Evolutionary conservation across 495 filamentous ascomycete genomes (phyloP).

Genomic region (Darksidea phi): DNA sequence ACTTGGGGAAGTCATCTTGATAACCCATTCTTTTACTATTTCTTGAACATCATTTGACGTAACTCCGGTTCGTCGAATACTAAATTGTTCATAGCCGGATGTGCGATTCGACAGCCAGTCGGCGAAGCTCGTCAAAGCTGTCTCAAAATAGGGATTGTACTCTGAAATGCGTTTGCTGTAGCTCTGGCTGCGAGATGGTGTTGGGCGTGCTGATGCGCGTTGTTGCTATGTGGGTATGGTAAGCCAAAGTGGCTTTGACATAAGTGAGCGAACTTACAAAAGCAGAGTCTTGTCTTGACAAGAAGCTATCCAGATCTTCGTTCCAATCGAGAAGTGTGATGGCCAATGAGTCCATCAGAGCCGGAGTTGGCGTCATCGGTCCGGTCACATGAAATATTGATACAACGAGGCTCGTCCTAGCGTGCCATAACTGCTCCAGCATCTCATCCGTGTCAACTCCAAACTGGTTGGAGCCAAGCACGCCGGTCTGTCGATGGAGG

Average conservation of each 20-base stretch:
- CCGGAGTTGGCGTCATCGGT: conserved; percentile 23
- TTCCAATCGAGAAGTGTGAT: conserved; percentile 29
- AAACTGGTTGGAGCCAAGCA: conserved; percentile 6
- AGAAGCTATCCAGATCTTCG: conserved; percentile 28
- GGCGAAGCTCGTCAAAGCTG: conserved; percentile 10
- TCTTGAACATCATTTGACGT: conserved; percentile 16
- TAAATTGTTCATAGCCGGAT: conserved; percentile 20
- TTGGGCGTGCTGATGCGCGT: not conserved
- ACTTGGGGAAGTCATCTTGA: conserved; percentile 15
- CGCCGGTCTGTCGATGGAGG: conserved; percentile 20
- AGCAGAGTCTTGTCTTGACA: conserved; percentile 24
- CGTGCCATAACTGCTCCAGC: conserved; percentile 23
- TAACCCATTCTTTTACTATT: conserved; percentile 28
- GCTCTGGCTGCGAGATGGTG: conserved; percentile 1
- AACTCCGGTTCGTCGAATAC: conserved; percentile 7
- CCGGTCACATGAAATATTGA: conserved; percentile 27
- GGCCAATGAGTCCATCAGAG: conserved; percentile 25
- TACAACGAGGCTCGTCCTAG: conserved; percentile 21
- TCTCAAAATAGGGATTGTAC: conserved; percentile 19
- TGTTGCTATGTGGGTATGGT: conserved; percentile 3
- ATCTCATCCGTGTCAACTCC: conserved; percentile 27
- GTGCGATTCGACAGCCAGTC: conserved; percentile 14
- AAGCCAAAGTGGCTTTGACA: too few species aligned
- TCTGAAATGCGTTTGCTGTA: conserved; percentile 18
- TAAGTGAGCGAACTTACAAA: conserved; percentile 14